These are phyloP conservation scores for Teunomyces cretensis DNA, from an alignment of 805 yeast genomes.

Conservation along the genomic window DNA sequence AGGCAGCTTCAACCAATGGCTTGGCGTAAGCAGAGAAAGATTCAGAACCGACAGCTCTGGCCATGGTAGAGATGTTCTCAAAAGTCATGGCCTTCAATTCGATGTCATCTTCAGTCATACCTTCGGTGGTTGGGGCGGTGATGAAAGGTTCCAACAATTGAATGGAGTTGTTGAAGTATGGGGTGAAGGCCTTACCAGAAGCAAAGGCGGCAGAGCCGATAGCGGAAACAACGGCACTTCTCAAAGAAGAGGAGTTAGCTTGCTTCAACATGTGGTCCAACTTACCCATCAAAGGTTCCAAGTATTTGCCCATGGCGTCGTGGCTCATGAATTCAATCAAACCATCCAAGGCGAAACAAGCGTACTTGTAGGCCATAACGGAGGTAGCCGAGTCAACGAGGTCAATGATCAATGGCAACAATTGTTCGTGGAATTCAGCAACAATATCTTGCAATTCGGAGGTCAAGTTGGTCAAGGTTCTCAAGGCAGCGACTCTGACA, in stretches of 20 bases:
- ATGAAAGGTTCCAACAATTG: conserved; percentile 80
- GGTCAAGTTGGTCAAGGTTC: conserved; percentile 75
- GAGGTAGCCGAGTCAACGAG: conserved; percentile 85
- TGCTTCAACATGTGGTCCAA: conserved; percentile 78
- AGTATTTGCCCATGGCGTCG: conserved; percentile 76
- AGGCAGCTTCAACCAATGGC: conserved; percentile 86
- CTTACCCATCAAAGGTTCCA: conserved; percentile 88
- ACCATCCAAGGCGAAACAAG: conserved; percentile 89
- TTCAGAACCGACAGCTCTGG: conserved; percentile 93
- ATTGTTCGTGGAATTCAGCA: conserved; percentile 77
- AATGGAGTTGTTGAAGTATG: conserved; percentile 81
- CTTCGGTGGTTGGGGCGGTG: conserved; percentile 65
- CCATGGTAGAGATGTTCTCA: conserved; percentile 93
- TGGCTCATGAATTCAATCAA: conserved; percentile 87
- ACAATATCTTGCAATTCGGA: conserved; percentile 81
- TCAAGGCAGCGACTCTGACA: conserved; percentile 84
- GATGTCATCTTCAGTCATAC: conserved; percentile 82
- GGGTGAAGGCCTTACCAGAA: conserved; percentile 82
- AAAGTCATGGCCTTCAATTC: conserved; percentile 90
- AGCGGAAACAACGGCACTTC: conserved; percentile 84
- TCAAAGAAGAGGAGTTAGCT: conserved; percentile 72
- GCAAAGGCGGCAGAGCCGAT: conserved; percentile 97
- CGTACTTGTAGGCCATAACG: conserved; percentile 82
- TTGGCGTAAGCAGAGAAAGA: conserved; percentile 82
- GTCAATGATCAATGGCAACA: conserved; percentile 81